A percentile compares a stretch with the other conserved stretches of the same genome.
phyloP scores from a whole-genome alignment of 2,329 filamentous ascomycete genomes.

The Colletotrichum horii region DNA sequence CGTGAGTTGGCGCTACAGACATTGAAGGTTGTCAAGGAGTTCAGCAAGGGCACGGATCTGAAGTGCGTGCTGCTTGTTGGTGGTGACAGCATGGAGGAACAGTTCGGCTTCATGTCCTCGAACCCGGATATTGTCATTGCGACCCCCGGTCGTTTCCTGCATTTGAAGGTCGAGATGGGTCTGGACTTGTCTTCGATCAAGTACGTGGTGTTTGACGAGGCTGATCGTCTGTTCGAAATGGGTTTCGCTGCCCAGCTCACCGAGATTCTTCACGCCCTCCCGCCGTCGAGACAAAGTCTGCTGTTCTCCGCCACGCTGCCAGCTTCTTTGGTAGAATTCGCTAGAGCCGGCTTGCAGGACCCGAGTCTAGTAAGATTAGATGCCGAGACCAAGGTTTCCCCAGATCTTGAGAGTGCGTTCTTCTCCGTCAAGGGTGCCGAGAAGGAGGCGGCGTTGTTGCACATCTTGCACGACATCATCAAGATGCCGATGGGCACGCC shows the following conservation, averaged over 20 bases:
- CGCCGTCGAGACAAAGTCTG: conserved; percentile 83
- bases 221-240: conserved; percentile 97
- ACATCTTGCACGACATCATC: conserved; percentile 90
- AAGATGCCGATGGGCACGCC: conserved; percentile 79
- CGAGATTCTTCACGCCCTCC: conserved; percentile 90
- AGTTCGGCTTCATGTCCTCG: conserved; percentile 88
- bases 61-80: conserved; percentile 91
- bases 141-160: conserved; percentile 93
- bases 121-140: conserved; percentile 98
- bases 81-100: conserved; percentile 94
- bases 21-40: conserved; percentile 93
- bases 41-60: conserved; percentile 87
- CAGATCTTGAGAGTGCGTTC: conserved; percentile 93
- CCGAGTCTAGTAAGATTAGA: conserved; percentile 90
- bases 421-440: conserved; percentile 92
- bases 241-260: conserved; percentile 92
- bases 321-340: conserved; percentile 94
- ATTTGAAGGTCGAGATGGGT: conserved; percentile 96
- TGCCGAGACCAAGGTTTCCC: conserved; percentile 93
- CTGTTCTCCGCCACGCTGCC: conserved; percentile 96
- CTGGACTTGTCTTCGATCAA: conserved; percentile 88
- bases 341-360: conserved; percentile 89
- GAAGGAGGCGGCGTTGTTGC: conserved; percentile 90
- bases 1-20: conserved; percentile 95
- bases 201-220: conserved; percentile 98